These are phyloP conservation scores for Candolleomyces eurysporus DNA, from an alignment of 768 basidiomycete species.

Conservation along the genomic window DNA sequence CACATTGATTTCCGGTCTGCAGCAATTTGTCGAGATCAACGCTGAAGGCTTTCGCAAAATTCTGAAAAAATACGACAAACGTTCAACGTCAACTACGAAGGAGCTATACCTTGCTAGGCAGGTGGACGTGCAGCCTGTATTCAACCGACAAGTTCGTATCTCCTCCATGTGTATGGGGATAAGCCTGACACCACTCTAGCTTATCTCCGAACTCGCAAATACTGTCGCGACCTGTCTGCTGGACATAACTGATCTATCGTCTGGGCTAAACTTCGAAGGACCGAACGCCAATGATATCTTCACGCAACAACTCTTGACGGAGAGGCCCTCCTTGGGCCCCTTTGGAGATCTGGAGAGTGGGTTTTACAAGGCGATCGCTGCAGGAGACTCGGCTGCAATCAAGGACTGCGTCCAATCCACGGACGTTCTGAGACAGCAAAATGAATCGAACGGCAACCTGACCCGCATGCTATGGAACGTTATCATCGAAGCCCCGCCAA, in stretches of 20 bases:
- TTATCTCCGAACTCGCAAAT: slow-evolving; percentile 93
- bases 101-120: slow-evolving; percentile 95
- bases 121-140: slow-evolving; percentile 98
- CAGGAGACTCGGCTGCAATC: slow-evolving; percentile 57
- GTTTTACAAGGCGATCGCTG: slow-evolving; percentile 72
- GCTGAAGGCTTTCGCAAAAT: slow-evolving; percentile 97
- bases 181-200: slow-evolving; percentile 39
- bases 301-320: slow-evolving; percentile 66
- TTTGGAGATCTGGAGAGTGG: slow-evolving; percentile 89
- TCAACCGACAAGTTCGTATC: slow-evolving; percentile 82
- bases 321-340: slow-evolving; percentile 63
- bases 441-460: slow-evolving; percentile 63
- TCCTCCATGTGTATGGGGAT: slow-evolving; percentile 1
- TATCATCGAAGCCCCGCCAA: slow-evolving; percentile 72
- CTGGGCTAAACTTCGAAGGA: slow-evolving; percentile 76
- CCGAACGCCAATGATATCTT: slow-evolving; percentile 74
- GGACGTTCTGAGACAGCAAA: slow-evolving; percentile 59
- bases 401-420: slow-evolving; percentile 71
- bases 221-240: slow-evolving; percentile 83
- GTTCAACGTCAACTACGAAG: slow-evolving; percentile 92
- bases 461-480: slow-evolving; percentile 96
- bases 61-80: slow-evolving; percentile 97
- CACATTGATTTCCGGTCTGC: slow-evolving; percentile 12
- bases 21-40: slow-evolving; percentile 98
- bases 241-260: slow-evolving; percentile 73